phyloP scores from a whole-genome alignment of 176 grass and related monocot genomes.

The Oryza brachyantha region DNA sequence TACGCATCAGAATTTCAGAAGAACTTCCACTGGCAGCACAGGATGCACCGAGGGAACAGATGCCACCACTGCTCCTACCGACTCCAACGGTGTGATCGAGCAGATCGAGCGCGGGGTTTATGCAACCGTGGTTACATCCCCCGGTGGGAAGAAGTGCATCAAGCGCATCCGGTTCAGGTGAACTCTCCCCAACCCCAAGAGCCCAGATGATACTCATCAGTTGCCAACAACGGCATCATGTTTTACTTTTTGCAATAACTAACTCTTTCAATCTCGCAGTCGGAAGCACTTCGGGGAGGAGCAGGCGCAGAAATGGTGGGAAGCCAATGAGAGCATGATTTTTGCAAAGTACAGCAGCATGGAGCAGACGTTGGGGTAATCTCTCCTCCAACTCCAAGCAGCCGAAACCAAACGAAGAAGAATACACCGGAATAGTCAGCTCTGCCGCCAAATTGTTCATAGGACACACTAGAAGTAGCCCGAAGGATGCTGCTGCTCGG shows the following conservation, averaged over 20 bases:
- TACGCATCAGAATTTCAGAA: constrained; percentile 24
- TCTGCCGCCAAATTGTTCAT: not conserved
- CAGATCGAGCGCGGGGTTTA: constrained; percentile 80
- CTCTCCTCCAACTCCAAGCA: not conserved
- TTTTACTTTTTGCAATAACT: not conserved
- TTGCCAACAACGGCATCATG: not conserved
- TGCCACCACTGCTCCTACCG: constrained; percentile 23
- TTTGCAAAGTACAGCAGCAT: constrained; percentile 58
- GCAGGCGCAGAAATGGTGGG: constrained; percentile 87
- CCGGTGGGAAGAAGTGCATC: constrained; percentile 66
- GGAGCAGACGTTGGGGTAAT: constrained; percentile 16
- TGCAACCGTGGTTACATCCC: constrained; percentile 61
- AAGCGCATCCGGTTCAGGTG: constrained; percentile 87
- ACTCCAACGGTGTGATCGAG: constrained; percentile 44
- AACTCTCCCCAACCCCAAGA: not conserved
- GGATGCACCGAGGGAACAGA: constrained; percentile 20
- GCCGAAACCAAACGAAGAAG: not conserved
- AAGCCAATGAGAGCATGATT: constrained; percentile 57
- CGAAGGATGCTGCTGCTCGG: not conserved
- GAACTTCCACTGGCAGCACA: constrained; percentile 21
- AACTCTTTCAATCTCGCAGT: constrained; percentile 33
- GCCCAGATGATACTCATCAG: not conserved
- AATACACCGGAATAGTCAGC: not conserved
- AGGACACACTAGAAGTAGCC: not conserved
- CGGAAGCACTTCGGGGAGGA: constrained; percentile 83